These are phyloP conservation scores for Microcyclosporella mali DNA, from an alignment of 2,329 filamentous ascomycete species.

Conservation along the genomic window DNA sequence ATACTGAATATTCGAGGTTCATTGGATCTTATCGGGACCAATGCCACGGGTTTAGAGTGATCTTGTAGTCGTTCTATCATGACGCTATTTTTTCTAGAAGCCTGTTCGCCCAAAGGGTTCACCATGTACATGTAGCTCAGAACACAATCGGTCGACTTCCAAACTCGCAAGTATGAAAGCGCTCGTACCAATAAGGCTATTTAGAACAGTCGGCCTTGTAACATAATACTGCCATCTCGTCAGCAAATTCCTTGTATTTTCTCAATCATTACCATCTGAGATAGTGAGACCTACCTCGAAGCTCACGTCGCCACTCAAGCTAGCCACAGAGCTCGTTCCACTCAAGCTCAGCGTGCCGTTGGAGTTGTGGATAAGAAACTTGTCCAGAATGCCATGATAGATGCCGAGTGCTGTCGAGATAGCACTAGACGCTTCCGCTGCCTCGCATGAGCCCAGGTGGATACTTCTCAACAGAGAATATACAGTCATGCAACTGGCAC, in stretches of 20 bases:
- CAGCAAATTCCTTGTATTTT: too few relatives aligned
- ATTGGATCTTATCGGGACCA: too few relatives aligned
- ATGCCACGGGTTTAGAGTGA: too few relatives aligned
- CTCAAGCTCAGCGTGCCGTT: constrained; percentile 39
- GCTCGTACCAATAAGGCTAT: constrained; percentile 37
- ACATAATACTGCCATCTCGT: constrained; percentile 37
- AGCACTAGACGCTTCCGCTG: constrained; percentile 26
- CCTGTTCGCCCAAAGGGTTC: too few relatives aligned
- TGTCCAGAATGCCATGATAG: constrained; percentile 41
- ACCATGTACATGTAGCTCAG: too few relatives aligned
- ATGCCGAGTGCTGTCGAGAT: constrained; percentile 43
- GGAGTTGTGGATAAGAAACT: constrained; percentile 40
- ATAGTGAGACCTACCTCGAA: constrained; percentile 40
- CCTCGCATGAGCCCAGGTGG: constrained; percentile 33
- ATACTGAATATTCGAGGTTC: too few relatives aligned
- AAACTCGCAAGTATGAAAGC: constrained; percentile 38
- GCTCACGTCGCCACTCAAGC: constrained; percentile 43
- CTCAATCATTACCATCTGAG: not conserved
- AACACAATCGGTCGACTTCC: constrained; percentile 21
- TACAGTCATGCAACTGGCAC: constrained; percentile 53
- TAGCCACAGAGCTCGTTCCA: constrained; percentile 46
- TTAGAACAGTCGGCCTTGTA: constrained; percentile 33
- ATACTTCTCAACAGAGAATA: constrained; percentile 48
- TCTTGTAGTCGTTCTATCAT: too few relatives aligned
- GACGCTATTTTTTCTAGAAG: too few relatives aligned